phyloP scores from a whole-genome alignment of 1,284 basidiomycete genomes.

The Blastosporella zonata region DNA sequence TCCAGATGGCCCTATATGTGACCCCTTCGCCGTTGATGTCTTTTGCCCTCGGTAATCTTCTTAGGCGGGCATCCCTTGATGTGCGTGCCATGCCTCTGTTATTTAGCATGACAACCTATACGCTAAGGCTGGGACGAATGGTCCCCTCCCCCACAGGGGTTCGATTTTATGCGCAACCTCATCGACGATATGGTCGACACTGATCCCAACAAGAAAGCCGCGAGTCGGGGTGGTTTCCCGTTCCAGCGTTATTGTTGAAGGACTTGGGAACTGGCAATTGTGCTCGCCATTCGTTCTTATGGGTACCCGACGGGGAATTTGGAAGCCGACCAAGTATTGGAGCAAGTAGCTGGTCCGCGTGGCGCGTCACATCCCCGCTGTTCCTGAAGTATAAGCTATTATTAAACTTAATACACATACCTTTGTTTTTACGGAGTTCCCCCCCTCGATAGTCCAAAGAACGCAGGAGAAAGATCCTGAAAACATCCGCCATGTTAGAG shows the following conservation, averaged over 20 bases:
- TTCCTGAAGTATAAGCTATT: constrained; percentile 1
- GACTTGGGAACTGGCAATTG: constrained; percentile 17
- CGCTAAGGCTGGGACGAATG: neutral
- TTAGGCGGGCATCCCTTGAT: too few relatives aligned
- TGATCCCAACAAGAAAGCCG: constrained; percentile 27
- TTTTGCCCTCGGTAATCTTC: constrained; percentile 32
- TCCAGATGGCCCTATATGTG: constrained; percentile 12
- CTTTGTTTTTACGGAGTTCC: too few relatives aligned
- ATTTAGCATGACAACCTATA: too few relatives aligned
- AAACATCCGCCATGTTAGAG: neutral
- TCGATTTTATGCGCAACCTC: constrained; percentile 22
- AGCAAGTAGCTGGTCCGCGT: constrained; percentile 3
- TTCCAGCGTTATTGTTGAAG: constrained; percentile 19
- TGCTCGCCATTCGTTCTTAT: constrained; percentile 18
- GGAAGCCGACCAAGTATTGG: constrained; percentile 16
- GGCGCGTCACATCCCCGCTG: constrained; percentile 6
- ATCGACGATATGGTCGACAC: constrained; percentile 27
- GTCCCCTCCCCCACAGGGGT: neutral
- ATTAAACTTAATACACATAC: too few relatives aligned
- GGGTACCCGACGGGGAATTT: constrained; percentile 8
- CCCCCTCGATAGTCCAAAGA: too few relatives aligned
- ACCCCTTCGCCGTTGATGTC: constrained; percentile 35
- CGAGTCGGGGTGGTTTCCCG: constrained; percentile 25
- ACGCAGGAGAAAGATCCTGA: neutral
- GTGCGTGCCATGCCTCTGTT: too few relatives aligned